phyloP scores from a whole-genome alignment of 1,284 basidiomycete species.

The Wallemia hederae region DNA sequence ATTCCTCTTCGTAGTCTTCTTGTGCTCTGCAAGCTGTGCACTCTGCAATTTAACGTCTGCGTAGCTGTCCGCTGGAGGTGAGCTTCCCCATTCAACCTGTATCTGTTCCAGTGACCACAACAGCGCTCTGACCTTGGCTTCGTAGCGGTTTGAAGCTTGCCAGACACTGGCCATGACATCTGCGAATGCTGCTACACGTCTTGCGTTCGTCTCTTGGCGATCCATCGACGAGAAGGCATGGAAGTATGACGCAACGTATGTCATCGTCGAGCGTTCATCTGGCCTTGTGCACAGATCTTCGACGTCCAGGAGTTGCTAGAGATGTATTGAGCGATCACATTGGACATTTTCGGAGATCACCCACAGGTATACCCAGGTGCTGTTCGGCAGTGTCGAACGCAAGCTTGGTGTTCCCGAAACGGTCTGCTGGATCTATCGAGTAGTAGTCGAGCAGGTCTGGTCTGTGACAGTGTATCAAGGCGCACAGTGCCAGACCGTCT shows the following conservation, averaged over 20 bases:
- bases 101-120: conserved; percentile 32
- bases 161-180: conserved; percentile 50
- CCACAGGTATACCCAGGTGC: conserved; percentile 58
- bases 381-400: conserved; percentile 66
- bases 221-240: conserved; percentile 96
- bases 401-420: conserved; percentile 47
- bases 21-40: conserved; percentile 45
- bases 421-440: conserved; percentile 47
- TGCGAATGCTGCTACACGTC: conserved; percentile 81
- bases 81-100: conserved; percentile 32
- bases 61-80: conserved; percentile 41
- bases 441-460: conserved; percentile 79
- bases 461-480: conserved; percentile 83
- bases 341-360: conserved; percentile 10
- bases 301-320: conserved; percentile 73
- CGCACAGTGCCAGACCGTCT: conserved; percentile 88
- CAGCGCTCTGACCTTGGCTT: conserved; percentile 50
- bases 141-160: conserved; percentile 52
- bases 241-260: conserved; percentile 83
- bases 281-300: conserved; percentile 73
- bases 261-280: conserved; percentile 88
- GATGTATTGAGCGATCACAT: neutral
- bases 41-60: conserved; percentile 48
- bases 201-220: conserved; percentile 74
- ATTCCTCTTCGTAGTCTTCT: conserved; percentile 49